Evolutionary conservation across 2,329 filamentous ascomycete species (phyloP), one percentile per base, ranked within the genome.

Genomic region (Botrytis elliptica): DNA sequence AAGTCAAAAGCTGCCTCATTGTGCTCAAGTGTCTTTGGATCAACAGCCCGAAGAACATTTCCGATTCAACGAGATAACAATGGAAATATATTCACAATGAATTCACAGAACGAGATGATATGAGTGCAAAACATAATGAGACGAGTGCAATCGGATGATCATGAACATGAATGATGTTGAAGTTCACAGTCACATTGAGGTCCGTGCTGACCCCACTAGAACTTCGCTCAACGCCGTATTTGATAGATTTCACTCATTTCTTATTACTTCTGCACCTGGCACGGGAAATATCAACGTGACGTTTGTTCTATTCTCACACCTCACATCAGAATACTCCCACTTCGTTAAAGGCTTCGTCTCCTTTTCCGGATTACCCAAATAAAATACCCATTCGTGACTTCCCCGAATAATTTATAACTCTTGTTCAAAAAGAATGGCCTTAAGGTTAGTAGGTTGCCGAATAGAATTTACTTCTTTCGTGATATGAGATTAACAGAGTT

Each of bases 211-310:
- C 7, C 25, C 49, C 1, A 0, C 63, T 33, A 0, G 8, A n/a
- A 8, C 6, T 2, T 7, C 25, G 20, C 12, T 16, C n/a, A 3
- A 4, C 3, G 1, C 6, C 7, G 12, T 18, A 12, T 66, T 65
- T 66, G 20, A 38, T 67, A 55, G 0, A 55, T 22, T 2, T n/a
- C 8, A 18, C n/a, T 40, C 2, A 20, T 38, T 20, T 52, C 1
- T 10, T 38, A 33, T 46, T 40, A 67, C 0, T 38, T 18, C 7
- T 16, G 14, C 22, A 40, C 64, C 64, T 38, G 5, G 10, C 6
- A 9, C 0, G 1, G 42, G 6, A 38, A 42, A n/a, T 29, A 1
- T 9, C 5, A 1, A 25, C 25, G 5, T 14, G 14, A 5, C 0
- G 4, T 12, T 49, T 8, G 18, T 33, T 49, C 3, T 66, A 66